Evolutionary conservation across 2,329 filamentous ascomycete species (phyloP), one percentile per base, ranked within the genome.

Genomic region (Apiospora pterosperma): DNA sequence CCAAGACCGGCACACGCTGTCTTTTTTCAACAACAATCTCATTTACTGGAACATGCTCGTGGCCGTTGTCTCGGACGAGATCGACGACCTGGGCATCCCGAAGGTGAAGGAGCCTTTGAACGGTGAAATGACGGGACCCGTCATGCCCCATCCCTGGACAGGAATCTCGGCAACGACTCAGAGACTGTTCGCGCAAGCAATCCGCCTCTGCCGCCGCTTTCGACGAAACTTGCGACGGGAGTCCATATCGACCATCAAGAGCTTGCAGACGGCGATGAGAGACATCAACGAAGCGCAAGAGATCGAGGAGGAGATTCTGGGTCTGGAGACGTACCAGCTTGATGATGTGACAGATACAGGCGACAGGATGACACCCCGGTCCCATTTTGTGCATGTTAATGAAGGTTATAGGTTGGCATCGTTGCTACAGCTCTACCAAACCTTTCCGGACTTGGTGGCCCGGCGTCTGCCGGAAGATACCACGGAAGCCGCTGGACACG

Each of bases 31-130:
- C 38, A 77, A 78, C 41, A 79, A 78, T 36, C 68, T 78, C 63
- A 70, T 75, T 0, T 80, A 80, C 64, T 79, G 78, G 65, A 78
- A 80, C 44, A 75, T 80, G 71, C 66, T 80, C 5, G 69, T 79
- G 1, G 74, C 77, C 0, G 75, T 80, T 0, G 76, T 80, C 4
- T 75, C 72, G 0, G 75, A 78, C 38, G 75, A 77, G 2, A 68
- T 69, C 28, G 71, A 71, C 34, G 61, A 66, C 21, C 36, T 63
- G 39, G 58, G 67, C 25, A 55, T 66, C 16, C 59, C 60, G 19
- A 62, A 52, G 14, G 36, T 63, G 8, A 63, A 62, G 38, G 62
- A 65, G 19, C 61, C 64, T 14, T 11, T 41, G n/a, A 39, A 55
- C 4, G 39, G 36, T 6, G 63, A 61, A 3, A 21, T 36, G 12